Base-by-base conservation (phyloP, 495 filamentous ascomycete genomes). In the Mycothermus thermophilus region DNA sequence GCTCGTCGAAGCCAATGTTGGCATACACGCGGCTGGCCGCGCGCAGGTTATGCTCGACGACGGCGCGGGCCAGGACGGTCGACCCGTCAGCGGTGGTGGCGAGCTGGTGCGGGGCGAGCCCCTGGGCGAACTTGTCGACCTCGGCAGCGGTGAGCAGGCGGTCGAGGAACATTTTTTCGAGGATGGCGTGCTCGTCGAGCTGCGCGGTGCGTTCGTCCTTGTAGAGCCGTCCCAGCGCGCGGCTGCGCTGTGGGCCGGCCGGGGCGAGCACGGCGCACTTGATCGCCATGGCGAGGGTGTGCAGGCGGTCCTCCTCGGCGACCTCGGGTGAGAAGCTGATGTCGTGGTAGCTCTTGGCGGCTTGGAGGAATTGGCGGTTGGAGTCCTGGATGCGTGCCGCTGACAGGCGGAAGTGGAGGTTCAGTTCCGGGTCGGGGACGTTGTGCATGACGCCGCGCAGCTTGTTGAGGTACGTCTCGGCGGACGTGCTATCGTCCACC, bases 91-190 rank as follows among this genome's bases (percentile, higher is more conserved):
- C 67, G 2, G 84, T 94, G 27, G 69, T 69, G 15, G 90, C 90
- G 0, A 94, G 73, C 59, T 97, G 90, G 55, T 97, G 90, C 8
- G 81, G 79, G 16, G 71, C 68, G 14, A 97, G 67, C 10, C 75
- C 77, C 37, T 80, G 63, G 0, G 86, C 77, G 48, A 97, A 97
- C 28, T 82, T 79, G 9, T 72, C 70, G 12, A 95, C 85, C 57
- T 97, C 90, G 13, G 71, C 73, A 3, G 79, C 71, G 6, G 67
- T 71, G 10, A 97, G 66, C 3, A 97, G 64, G 4, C 90, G 74
- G 57, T 96, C 85, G 18, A 97, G 70, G 54, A 93, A 92, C 74
- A 97, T 95, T 62, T 96, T 96, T 65, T 96, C 92, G 14, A 97
- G 64, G 34, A 97, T 95, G 27, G 71, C 66, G 48, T 80, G 88